Conservation (phyloP, 148 eudicot species). For the Arbutus unedo region DNA sequence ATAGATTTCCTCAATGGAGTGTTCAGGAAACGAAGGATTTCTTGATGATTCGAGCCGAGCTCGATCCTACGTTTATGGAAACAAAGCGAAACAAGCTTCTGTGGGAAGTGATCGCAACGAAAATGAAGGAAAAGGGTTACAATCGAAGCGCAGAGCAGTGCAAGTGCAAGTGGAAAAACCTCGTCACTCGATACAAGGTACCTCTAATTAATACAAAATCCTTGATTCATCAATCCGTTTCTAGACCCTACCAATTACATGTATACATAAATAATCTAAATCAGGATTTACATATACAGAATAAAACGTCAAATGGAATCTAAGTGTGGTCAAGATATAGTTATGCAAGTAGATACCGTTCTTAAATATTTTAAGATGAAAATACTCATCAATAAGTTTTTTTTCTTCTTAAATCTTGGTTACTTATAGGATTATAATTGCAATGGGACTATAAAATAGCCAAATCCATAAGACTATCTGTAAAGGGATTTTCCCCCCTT, state of each 20-base stretch:
- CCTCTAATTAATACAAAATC: background rate
- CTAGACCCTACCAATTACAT: background rate
- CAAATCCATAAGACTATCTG: background rate
- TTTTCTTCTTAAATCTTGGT: background rate
- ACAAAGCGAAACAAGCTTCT: slow-evolving; percentile 37
- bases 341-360: background rate
- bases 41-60: slow-evolving; percentile 39
- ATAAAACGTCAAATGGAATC: background rate
- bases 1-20: slow-evolving; percentile 37
- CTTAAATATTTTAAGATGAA: background rate
- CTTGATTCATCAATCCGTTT: background rate
- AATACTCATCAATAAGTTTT: background rate
- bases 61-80: slow-evolving; percentile 33
- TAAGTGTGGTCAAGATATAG: background rate
- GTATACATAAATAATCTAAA: too few species aligned
- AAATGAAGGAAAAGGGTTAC: slow-evolving; percentile 36
- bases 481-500: too few species aligned
- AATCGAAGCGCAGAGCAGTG: slow-evolving; percentile 37
- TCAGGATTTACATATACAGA: too few species aligned
- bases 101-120: slow-evolving; percentile 31
- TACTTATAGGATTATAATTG: background rate
- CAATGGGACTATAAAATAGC: background rate
- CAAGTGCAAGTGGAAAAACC: slow-evolving; percentile 43
- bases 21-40: slow-evolving; percentile 47
- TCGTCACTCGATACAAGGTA: slow-evolving; percentile 30